Base-by-base conservation (phyloP, 495 filamentous ascomycete genomes). In the Rostrohypoxylon terebratum region DNA sequence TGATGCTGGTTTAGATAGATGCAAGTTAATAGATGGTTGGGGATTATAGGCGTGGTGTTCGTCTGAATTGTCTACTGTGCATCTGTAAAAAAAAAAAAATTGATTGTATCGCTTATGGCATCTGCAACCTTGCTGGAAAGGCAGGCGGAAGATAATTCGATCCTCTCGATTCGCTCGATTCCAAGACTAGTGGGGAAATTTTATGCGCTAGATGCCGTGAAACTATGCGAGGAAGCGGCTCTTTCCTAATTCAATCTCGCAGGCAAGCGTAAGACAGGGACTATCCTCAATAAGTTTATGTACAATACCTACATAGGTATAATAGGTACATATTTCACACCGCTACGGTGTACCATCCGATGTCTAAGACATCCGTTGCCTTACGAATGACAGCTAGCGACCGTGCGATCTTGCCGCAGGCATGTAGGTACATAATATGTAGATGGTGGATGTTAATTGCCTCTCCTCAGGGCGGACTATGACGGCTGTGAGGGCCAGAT, bases 131-230 rank as follows among this genome's bases (percentile, higher is more conserved):
- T 63, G 28, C 28, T 33, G 45, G 31, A 42, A 63, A 63, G 25
- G 59, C 59, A 67, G 31, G 36, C 25, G 7, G 7, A 42, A 25
- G 31, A 57, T 58, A 66, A 55, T 59, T 34, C 33, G 63, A 42
- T n/a, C 3, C 38, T 11, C 38, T 42, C 38, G 38, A 42, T 42
- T 50, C 18, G 48, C 11, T 23, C 21, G 48, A 64, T 40, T 40
- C 38, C 11, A 60, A 23, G 45, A 31, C 54, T 18, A 45, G 70
- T 73, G 70, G 70, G 42, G 64, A 65, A 50, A 36, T 51, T 74
- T 73, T 58, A 74, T 74, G 71, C 71, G 50, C 58, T 69, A 63
- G 23, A 69, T 59, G 62, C 69, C 50, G 71, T 50, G 71, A 44
- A 57, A 69, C 59, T 66, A 74, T 74, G 71, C 66, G 48, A 61